Conservation (phyloP, 768 basidiomycete genomes). For the Russula abietina region DNA sequence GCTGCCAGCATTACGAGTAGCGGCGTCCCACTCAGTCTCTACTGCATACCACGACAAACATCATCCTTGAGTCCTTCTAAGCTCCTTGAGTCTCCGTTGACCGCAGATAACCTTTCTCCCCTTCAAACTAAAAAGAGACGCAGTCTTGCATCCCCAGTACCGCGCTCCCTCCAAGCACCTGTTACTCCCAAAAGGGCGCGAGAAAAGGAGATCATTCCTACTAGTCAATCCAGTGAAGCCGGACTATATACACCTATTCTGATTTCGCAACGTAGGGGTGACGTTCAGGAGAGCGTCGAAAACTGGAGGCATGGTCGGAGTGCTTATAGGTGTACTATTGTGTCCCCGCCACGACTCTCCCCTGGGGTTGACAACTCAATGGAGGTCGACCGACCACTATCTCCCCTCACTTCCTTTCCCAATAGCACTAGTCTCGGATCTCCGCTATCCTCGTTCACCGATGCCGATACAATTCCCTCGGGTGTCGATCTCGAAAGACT, state of each 20-base stretch:
- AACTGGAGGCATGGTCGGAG: constrained; percentile 19
- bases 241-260: constrained; percentile 13
- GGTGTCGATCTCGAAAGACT: background rate
- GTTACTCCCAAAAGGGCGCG: constrained; percentile 7
- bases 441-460: constrained; percentile 10
- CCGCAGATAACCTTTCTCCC: background rate
- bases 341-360: constrained; percentile 7
- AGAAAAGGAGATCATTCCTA: constrained; percentile 10
- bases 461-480: constrained; percentile 2
- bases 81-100: background rate
- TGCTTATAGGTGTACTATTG: constrained; percentile 5
- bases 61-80: constrained; percentile 5
- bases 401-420: constrained; percentile 17
- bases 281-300: constrained; percentile 14
- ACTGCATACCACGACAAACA: background rate
- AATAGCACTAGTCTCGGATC: constrained; percentile 1
- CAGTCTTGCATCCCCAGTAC: background rate
- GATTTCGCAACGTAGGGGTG: background rate
- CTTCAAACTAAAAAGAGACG: constrained; percentile 6
- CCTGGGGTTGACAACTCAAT: constrained; percentile 11
- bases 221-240: constrained; percentile 19
- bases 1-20: constrained; percentile 9
- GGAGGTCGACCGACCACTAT: constrained; percentile 12
- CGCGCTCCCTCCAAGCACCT: background rate
- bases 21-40: constrained; percentile 23